These are phyloP conservation scores for Ziziphus jujuba DNA, from an alignment of 306 rosid species.

Conservation along the genomic window DNA sequence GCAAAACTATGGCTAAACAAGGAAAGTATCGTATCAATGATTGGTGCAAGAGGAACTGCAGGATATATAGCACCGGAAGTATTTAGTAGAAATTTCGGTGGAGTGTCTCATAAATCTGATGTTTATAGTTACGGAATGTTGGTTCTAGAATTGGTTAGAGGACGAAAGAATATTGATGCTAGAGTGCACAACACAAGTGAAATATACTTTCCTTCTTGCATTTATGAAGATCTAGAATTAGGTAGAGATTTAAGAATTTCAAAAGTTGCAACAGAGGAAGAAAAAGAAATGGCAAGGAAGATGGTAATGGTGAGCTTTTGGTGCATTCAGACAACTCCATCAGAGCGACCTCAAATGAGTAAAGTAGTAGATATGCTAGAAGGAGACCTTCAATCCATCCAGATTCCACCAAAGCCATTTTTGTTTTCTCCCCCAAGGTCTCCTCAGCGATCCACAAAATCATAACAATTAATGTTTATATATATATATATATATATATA, in stretches of 20 bases:
- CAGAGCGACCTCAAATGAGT: background rate
- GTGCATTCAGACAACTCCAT: constrained; percentile 5
- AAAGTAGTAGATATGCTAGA: constrained; percentile 1
- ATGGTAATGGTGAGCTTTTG: background rate
- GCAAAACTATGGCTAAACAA: background rate
- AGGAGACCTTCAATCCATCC: background rate
- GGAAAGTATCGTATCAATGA: constrained; percentile 7
- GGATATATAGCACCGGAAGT: constrained; percentile 22
- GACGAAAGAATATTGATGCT: background rate
- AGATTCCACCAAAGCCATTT: constrained; percentile 1
- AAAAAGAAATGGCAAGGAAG: background rate
- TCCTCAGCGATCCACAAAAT: background rate
- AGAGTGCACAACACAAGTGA: background rate
- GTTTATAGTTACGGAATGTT: constrained; percentile 26
- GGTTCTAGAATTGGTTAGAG: constrained; percentile 18
- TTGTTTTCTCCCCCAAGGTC: constrained; percentile 1
- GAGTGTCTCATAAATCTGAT: constrained; percentile 21
- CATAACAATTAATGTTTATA: no score
- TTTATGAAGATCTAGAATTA: background rate
- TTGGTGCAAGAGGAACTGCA: background rate
- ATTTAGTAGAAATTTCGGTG: constrained; percentile 6
- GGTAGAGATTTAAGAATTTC: background rate
- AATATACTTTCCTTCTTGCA: background rate
- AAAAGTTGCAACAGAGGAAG: background rate
- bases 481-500: no score